phyloP scores from a whole-genome alignment of 768 basidiomycete species.

The Clitopilus passeckerianus region DNA sequence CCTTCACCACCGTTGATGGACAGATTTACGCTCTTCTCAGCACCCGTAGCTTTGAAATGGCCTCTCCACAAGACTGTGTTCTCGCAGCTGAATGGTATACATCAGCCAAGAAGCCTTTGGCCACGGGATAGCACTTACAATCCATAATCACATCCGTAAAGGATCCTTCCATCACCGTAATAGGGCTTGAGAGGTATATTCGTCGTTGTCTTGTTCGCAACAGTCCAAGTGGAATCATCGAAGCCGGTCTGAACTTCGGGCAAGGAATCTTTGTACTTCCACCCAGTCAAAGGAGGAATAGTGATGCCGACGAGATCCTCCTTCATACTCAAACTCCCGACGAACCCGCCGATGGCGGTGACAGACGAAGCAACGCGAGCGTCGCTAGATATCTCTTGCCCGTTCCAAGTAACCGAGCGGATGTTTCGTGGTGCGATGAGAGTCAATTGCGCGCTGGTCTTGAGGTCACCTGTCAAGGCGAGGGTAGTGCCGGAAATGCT shows the following conservation, averaged over 20 bases:
- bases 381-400: conserved; percentile 35
- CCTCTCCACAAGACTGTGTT: conserved; percentile 80
- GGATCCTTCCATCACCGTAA: conserved; percentile 71
- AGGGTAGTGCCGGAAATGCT: conserved; percentile 44
- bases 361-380: conserved; percentile 22
- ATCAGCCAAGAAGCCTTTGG: background rate
- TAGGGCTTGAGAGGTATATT: conserved; percentile 66
- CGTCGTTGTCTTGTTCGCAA: conserved; percentile 68
- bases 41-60: conserved; percentile 62
- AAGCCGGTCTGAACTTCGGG: conserved; percentile 61
- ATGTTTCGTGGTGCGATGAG: conserved; percentile 58
- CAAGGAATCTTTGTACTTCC: conserved; percentile 73
- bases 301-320: conserved; percentile 21
- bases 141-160: conserved; percentile 86
- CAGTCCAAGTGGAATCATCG: conserved; percentile 59
- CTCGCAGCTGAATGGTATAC: conserved; percentile 59
- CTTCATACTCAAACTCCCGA: conserved; percentile 36
- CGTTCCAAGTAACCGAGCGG: conserved; percentile 69
- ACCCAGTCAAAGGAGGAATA: conserved; percentile 51
- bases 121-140: conserved; percentile 47
- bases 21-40: conserved; percentile 61
- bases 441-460: conserved; percentile 49
- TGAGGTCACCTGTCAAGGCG: conserved; percentile 65
- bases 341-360: conserved; percentile 40
- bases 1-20: conserved; percentile 82